Conservation (phyloP, 305 asterid species). For the Fraxinus sp. region DNA sequence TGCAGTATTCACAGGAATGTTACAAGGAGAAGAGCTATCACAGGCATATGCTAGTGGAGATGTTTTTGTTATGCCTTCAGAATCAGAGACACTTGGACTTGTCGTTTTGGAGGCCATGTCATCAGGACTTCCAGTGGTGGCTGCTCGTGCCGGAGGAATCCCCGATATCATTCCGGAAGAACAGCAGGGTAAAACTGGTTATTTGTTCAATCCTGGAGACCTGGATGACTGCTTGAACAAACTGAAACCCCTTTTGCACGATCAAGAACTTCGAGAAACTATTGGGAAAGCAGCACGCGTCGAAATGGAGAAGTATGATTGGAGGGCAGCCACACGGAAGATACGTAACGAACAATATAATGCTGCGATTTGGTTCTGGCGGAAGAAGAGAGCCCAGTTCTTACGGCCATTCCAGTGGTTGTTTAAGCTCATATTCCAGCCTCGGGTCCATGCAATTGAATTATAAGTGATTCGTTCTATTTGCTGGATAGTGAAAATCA, state of each 20-base stretch:
- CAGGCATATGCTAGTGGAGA: slow-evolving; percentile 97
- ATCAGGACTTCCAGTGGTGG: slow-evolving; percentile 90
- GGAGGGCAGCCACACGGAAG: slow-evolving; percentile 83
- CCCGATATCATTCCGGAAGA: slow-evolving; percentile 86
- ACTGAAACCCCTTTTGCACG: slow-evolving; percentile 57
- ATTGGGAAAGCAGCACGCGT: slow-evolving; percentile 76
- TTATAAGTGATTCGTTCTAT: slow-evolving; percentile 3
- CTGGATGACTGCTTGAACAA: slow-evolving; percentile 81
- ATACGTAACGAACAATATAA: slow-evolving; percentile 78
- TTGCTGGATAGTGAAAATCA: background rate
- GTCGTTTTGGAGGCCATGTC: slow-evolving; percentile 97
- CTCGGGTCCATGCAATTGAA: slow-evolving; percentile 42
- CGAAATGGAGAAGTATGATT: slow-evolving; percentile 81
- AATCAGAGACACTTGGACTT: slow-evolving; percentile 90
- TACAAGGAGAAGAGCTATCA: slow-evolving; percentile 93
- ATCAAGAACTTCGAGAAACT: slow-evolving; percentile 53
- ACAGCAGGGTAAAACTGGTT: slow-evolving; percentile 81
- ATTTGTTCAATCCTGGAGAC: slow-evolving; percentile 73
- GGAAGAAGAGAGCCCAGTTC: slow-evolving; percentile 61
- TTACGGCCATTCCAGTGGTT: slow-evolving; percentile 74
- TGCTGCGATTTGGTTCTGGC: slow-evolving; percentile 95
- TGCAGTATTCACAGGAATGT: slow-evolving; percentile 84
- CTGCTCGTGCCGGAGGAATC: slow-evolving; percentile 95
- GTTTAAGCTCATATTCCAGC: slow-evolving; percentile 40
- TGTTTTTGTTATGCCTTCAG: slow-evolving; percentile 93